Evolutionary conservation across 208 protist genomes (phyloP).

Genomic region (Trypanosoma mega): DNA sequence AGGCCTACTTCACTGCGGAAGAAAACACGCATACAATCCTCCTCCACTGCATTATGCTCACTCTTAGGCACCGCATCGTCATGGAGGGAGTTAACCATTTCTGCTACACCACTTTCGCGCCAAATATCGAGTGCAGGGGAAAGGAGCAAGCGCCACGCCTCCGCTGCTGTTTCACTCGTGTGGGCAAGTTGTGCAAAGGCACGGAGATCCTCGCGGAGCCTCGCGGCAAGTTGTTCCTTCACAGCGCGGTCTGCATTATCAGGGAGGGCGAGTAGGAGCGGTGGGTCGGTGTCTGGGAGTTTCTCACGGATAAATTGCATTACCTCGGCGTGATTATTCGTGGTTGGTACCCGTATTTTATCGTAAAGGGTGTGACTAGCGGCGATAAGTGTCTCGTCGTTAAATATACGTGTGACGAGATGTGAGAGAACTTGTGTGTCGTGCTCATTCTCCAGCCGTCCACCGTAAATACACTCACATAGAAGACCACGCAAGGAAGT

Average conservation of each 20-base stretch:
- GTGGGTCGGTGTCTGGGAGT: conserved; percentile 73
- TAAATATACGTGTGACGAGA: conserved; percentile 84
- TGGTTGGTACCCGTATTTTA: conserved; percentile 47
- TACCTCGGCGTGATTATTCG: conserved; percentile 51
- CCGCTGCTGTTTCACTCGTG: conserved; percentile 43
- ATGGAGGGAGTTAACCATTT: conserved; percentile 8
- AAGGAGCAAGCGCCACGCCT: conserved; percentile 81
- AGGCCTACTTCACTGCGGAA: conserved; percentile 87
- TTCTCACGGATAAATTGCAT: conserved; percentile 50
- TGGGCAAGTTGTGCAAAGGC: conserved; percentile 39
- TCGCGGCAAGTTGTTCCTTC: conserved; percentile 65
- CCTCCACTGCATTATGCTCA: conserved; percentile 20
- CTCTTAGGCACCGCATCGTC: conserved; percentile 16
- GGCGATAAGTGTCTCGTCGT: conserved; percentile 47
- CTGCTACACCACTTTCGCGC: conserved; percentile 45
- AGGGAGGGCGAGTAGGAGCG: conserved; percentile 88
- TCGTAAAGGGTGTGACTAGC: conserved; percentile 37
- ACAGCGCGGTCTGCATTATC: conserved; percentile 93
- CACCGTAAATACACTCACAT: conserved; percentile 95
- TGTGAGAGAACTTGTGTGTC: conserved; percentile 87
- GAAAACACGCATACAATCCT: conserved; percentile 89
- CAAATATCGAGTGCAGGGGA: conserved; percentile 84
- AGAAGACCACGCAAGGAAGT: conserved; percentile 91
- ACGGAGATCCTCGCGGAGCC: conserved; percentile 74
- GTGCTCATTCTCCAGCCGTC: conserved; percentile 92